A percentile compares a stretch with the other conserved stretches of the same genome.
Evolutionary conservation across 1,284 basidiomycete species (phyloP).

Genomic region (Phaffia rhodozyma): DNA sequence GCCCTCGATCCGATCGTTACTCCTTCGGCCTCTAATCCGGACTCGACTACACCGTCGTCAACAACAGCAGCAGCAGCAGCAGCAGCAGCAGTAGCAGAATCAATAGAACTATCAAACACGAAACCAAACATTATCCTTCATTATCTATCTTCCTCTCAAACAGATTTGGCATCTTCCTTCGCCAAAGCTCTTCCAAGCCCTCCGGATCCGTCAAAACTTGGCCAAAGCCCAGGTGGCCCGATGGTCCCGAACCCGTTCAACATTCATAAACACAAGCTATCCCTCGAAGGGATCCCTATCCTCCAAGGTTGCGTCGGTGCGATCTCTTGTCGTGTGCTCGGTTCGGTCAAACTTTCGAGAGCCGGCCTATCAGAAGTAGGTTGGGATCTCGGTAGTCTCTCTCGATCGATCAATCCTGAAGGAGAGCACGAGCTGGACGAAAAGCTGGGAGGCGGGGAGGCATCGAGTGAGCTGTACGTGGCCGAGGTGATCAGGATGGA

Average conservation of each 20-base stretch:
- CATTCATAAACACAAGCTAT: not conserved
- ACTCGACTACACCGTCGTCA: not conserved
- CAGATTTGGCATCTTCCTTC: constrained; percentile 7
- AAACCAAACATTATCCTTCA: constrained; percentile 15
- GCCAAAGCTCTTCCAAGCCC: constrained; percentile 13
- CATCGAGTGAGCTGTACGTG: constrained; percentile 16
- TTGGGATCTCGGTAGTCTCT: constrained; percentile 1
- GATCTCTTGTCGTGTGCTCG: constrained; percentile 16
- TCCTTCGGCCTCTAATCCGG: not conserved
- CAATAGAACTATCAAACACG: not conserved
- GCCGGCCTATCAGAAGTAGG: constrained; percentile 4
- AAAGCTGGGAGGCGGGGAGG: not conserved
- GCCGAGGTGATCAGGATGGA: constrained; percentile 18
- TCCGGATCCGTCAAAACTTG: not conserved
- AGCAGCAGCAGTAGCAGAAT: not conserved
- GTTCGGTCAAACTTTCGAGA: constrained; percentile 10
- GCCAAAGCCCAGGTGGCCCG: not conserved
- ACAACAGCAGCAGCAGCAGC: not conserved
- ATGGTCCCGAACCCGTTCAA: constrained; percentile 3
- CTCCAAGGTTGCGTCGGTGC: constrained; percentile 17
- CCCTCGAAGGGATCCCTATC: constrained; percentile 14
- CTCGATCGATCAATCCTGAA: not conserved
- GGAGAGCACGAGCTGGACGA: not conserved
- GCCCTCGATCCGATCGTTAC: constrained; percentile 32
- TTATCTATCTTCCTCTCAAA: constrained; percentile 17